These are phyloP conservation scores for Mycena sp. DNA, from an alignment of 1,284 basidiomycete species.

Conservation along the genomic window DNA sequence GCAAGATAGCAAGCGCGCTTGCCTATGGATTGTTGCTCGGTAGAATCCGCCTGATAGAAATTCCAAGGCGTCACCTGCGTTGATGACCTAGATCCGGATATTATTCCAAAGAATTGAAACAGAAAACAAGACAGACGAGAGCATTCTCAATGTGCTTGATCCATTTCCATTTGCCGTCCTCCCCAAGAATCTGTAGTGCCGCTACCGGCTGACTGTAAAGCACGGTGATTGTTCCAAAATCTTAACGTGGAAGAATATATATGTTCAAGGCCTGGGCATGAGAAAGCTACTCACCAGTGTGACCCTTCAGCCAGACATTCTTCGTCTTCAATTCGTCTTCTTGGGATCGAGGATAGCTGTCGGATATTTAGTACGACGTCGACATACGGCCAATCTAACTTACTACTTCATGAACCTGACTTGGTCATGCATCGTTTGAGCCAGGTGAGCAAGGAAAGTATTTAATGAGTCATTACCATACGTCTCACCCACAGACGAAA, in stretches of 20 bases:
- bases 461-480: constrained; percentile 47
- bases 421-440: constrained; percentile 29
- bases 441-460: too few species aligned
- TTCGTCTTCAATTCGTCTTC: constrained; percentile 66
- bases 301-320: constrained; percentile 70
- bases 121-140: neutral
- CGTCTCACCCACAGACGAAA: constrained; percentile 52
- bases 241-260: constrained; percentile 42
- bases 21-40: constrained; percentile 55
- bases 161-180: constrained; percentile 64
- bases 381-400: constrained; percentile 5
- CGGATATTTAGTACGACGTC: neutral
- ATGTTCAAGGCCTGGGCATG: neutral
- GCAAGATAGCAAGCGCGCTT: neutral
- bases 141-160: constrained; percentile 63
- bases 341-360: constrained; percentile 39
- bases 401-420: constrained; percentile 70
- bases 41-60: constrained; percentile 66
- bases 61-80: constrained; percentile 66
- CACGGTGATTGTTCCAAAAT: constrained; percentile 63
- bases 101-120: neutral
- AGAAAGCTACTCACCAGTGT: constrained; percentile 53
- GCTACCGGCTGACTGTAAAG: constrained; percentile 67
- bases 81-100: constrained; percentile 54
- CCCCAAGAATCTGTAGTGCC: constrained; percentile 64